Evolutionary conservation across 148 eudicot genomes (phyloP).

Genomic region (Tetragonia tetragonoides): DNA sequence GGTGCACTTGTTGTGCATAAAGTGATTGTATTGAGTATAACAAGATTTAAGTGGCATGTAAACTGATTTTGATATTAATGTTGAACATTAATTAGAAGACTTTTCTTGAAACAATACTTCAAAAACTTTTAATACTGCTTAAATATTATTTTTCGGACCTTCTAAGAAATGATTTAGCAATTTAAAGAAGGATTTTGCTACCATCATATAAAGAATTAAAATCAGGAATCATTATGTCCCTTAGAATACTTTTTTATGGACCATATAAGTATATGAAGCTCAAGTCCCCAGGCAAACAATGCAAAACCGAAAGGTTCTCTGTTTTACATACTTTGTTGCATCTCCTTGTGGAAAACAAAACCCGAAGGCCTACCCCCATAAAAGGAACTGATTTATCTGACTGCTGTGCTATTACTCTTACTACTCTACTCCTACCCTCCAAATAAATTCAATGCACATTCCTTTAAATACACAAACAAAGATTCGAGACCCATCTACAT

Average conservation of each 20-base stretch:
- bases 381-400: background rate
- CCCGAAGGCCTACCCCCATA: background rate
- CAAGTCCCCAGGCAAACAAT: slow-evolving; percentile 22
- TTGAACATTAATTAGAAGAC: no score
- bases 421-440: background rate
- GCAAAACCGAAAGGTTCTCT: slow-evolving; percentile 30
- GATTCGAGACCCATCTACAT: slow-evolving; percentile 14
- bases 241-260: background rate
- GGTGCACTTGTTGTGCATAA: no score
- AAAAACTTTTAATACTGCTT: no score
- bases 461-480: slow-evolving; percentile 11
- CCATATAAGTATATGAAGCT: background rate
- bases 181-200: no score
- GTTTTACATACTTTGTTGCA: slow-evolving; percentile 20
- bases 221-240: slow-evolving; percentile 2
- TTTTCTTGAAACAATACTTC: no score
- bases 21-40: no score
- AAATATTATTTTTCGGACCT: no score
- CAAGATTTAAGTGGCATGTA: no score
- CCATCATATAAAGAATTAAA: no score
- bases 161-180: no score
- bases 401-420: background rate
- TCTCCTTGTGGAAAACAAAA: slow-evolving; percentile 8
- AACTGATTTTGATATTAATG: no score
- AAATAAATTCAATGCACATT: slow-evolving; percentile 18